phyloP scores from a whole-genome alignment of 1,284 basidiomycete species.

The Trametes sp. region DNA sequence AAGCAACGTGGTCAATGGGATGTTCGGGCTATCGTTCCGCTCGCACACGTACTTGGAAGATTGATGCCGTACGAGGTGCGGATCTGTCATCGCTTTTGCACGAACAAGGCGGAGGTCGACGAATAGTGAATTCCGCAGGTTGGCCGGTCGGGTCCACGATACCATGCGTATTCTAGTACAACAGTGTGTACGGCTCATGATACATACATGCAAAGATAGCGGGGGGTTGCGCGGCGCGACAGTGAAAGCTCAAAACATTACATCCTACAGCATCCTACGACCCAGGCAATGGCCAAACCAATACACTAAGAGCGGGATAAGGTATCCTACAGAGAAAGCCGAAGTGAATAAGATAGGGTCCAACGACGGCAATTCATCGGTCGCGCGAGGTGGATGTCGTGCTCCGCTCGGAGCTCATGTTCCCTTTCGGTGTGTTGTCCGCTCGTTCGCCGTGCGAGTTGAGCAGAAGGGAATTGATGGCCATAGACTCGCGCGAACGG shows the following conservation, averaged over 20 bases:
- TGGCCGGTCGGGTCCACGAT: conserved; percentile 13
- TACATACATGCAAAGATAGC: conserved; percentile 17
- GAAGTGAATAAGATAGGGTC: conserved; percentile 3
- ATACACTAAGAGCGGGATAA: conserved; percentile 6
- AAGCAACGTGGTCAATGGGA: background rate
- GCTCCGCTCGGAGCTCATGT: conserved; percentile 34
- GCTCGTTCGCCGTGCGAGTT: conserved; percentile 24
- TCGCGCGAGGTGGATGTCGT: conserved; percentile 27
- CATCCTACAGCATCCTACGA: conserved; percentile 18
- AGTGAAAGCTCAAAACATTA: conserved; percentile 13
- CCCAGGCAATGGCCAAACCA: conserved; percentile 2
- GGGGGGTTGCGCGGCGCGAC: background rate
- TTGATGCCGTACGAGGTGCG: background rate
- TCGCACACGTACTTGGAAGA: background rate
- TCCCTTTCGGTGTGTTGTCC: conserved; percentile 30
- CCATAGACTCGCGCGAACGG: conserved; percentile 43
- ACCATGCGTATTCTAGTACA: conserved; percentile 20
- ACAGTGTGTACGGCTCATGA: conserved; percentile 11
- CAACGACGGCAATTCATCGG: conserved; percentile 18
- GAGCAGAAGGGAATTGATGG: conserved; percentile 54
- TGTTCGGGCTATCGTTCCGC: background rate
- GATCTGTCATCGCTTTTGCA: no score
- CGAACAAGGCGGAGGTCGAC: background rate
- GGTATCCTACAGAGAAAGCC: conserved; percentile 25
- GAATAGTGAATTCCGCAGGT: background rate